Conservation (phyloP, 306 rosid species). For the Chamaecrista fasciculata region DNA sequence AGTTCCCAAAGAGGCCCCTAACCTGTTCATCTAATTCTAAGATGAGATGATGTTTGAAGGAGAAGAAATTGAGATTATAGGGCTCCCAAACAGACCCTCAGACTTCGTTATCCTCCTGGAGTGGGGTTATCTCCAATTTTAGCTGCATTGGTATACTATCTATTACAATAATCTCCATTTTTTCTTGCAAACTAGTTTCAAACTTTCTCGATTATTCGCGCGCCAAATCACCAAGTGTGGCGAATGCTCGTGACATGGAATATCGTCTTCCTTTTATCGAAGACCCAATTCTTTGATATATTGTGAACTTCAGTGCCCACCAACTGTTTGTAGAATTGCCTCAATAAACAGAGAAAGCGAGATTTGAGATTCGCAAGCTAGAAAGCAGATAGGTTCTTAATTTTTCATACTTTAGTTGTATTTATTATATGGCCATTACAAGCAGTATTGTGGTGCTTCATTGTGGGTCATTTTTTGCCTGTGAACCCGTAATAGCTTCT, state of each 20-base stretch:
- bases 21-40: too few species aligned
- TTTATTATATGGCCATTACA: constrained; percentile 38
- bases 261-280: neutral
- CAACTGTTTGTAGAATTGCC: constrained; percentile 52
- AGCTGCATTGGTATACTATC: neutral
- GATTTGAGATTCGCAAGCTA: neutral
- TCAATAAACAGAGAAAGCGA: neutral
- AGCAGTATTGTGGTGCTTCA: constrained; percentile 42
- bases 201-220: too few species aligned
- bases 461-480: constrained; percentile 39
- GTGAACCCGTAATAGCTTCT: constrained; percentile 32
- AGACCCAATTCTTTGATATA: neutral
- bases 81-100: too few species aligned
- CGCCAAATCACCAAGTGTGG: neutral
- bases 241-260: neutral
- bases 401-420: neutral
- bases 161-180: neutral
- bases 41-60: too few species aligned
- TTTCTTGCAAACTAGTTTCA: neutral
- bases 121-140: neutral
- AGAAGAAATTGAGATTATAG: too few species aligned
- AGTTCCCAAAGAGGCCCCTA: too few species aligned
- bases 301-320: constrained; percentile 5
- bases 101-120: neutral
- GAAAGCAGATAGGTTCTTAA: neutral